Evolutionary conservation across 345 rosid species (phyloP).

Genomic region (Populus davidiana): DNA sequence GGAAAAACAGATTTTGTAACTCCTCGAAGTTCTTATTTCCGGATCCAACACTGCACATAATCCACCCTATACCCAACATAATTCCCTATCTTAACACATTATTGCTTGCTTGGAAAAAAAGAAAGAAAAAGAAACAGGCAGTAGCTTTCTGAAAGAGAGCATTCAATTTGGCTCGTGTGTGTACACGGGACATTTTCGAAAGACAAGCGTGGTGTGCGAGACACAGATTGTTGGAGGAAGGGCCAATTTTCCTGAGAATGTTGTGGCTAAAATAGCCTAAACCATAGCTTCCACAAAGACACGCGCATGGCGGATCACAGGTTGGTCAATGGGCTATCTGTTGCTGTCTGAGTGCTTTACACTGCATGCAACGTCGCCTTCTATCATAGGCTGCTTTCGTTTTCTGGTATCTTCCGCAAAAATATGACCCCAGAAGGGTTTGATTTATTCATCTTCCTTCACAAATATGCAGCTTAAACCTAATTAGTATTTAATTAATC

Average conservation of each 20-base stretch:
- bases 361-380: constrained; percentile 42
- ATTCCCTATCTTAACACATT: too few species aligned
- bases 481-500: too few species aligned
- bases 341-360: constrained; percentile 35
- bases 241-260: not conserved
- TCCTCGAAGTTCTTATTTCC: too few species aligned
- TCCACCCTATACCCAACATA: too few species aligned
- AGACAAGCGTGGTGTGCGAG: not conserved
- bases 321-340: constrained; percentile 34
- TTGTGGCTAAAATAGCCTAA: constrained; percentile 9
- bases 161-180: not conserved
- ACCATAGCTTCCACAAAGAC: constrained; percentile 25
- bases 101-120: not conserved
- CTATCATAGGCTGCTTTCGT: constrained; percentile 33
- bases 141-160: not conserved
- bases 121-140: not conserved
- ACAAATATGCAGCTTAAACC: too few species aligned
- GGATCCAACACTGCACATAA: too few species aligned
- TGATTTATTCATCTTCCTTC: not conserved
- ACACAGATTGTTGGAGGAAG: not conserved
- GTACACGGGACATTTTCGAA: not conserved
- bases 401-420: constrained; percentile 27
- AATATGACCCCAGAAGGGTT: constrained; percentile 4
- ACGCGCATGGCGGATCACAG: constrained; percentile 37
- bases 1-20: too few species aligned